These are phyloP conservation scores for Leccinum subrobustum DNA, from an alignment of 1,284 basidiomycete species.

Conservation along the genomic window DNA sequence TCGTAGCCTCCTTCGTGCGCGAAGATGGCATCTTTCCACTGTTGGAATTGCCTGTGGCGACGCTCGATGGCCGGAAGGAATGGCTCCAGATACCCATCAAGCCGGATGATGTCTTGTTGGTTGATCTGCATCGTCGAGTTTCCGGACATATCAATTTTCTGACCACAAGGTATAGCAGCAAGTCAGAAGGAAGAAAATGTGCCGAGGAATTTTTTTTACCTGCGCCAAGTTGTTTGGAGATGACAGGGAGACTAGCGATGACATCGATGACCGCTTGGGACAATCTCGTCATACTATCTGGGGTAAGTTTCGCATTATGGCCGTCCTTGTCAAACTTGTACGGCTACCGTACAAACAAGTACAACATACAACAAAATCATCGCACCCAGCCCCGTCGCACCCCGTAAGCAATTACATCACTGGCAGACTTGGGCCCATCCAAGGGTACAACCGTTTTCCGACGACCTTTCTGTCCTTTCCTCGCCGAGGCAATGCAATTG, in stretches of 20 bases:
- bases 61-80: slow-evolving; percentile 70
- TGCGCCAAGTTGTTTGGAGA: not conserved
- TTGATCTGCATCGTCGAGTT: slow-evolving; percentile 48
- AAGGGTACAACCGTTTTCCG: slow-evolving; percentile 26
- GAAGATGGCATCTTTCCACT: slow-evolving; percentile 75
- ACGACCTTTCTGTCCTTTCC: slow-evolving; percentile 20
- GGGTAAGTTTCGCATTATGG: not conserved
- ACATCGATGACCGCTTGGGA: not conserved
- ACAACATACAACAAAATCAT: slow-evolving; percentile 5
- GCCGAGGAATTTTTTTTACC: slow-evolving; percentile 9
- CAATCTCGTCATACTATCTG: not conserved
- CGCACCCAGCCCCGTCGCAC: slow-evolving; percentile 28
- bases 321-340: not conserved
- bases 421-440: slow-evolving; percentile 26
- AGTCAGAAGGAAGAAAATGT: slow-evolving; percentile 11
- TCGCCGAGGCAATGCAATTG: slow-evolving; percentile 17
- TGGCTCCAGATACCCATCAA: slow-evolving; percentile 76
- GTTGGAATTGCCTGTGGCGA: slow-evolving; percentile 70
- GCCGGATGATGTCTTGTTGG: slow-evolving; percentile 52
- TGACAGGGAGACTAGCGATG: not conserved
- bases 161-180: not conserved
- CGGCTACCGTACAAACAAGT: not conserved
- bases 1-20: slow-evolving; percentile 87
- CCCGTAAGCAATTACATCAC: slow-evolving; percentile 32
- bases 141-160: slow-evolving; percentile 19